Conservation (phyloP, 371 early-diverging fungal species). For the Sporodiniella umbellata region DNA sequence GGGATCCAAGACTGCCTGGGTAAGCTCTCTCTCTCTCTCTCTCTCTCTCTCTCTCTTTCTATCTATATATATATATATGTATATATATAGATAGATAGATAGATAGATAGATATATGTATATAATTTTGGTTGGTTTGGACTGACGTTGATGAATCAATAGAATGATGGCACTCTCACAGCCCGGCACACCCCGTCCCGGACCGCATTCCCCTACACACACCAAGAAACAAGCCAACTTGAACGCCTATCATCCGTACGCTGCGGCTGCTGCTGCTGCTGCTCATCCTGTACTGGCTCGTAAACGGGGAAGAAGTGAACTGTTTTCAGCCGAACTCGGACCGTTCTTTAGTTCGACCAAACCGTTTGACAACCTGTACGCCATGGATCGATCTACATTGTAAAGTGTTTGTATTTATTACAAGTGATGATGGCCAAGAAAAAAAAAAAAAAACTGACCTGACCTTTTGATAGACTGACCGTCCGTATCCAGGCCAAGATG, state of each 20-base stretch:
- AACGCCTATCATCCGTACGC: conserved; percentile 30
- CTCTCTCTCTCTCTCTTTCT: too few relatives aligned
- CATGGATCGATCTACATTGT: conserved; percentile 59
- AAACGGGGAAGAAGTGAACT: conserved; percentile 38
- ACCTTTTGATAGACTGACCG: conserved; percentile 22
- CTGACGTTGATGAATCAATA: too few relatives aligned
- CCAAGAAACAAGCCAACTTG: conserved; percentile 21
- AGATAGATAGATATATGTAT: too few relatives aligned
- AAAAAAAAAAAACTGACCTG: conserved; percentile 1
- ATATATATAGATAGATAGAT: too few relatives aligned
- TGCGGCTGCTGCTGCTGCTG: too few relatives aligned
- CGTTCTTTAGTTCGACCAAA: conserved; percentile 64
- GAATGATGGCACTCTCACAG: conserved; percentile 46
- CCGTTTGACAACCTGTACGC: conserved; percentile 60
- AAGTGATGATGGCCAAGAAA: too few relatives aligned
- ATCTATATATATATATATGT: too few relatives aligned
- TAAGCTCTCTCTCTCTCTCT: conserved; percentile 15
- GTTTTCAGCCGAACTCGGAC: conserved; percentile 45
- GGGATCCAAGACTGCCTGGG: conserved; percentile 45
- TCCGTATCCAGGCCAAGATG: conserved; percentile 60
- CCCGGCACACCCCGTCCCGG: conserved; percentile 47
- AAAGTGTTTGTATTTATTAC: conserved; percentile 11
- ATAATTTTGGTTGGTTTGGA: too few relatives aligned
- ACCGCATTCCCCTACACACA: conserved; percentile 13
- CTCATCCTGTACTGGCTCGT: conserved; percentile 24